Evolutionary conservation across 345 rosid species (phyloP).

Genomic region (Alliaria petiolata): DNA sequence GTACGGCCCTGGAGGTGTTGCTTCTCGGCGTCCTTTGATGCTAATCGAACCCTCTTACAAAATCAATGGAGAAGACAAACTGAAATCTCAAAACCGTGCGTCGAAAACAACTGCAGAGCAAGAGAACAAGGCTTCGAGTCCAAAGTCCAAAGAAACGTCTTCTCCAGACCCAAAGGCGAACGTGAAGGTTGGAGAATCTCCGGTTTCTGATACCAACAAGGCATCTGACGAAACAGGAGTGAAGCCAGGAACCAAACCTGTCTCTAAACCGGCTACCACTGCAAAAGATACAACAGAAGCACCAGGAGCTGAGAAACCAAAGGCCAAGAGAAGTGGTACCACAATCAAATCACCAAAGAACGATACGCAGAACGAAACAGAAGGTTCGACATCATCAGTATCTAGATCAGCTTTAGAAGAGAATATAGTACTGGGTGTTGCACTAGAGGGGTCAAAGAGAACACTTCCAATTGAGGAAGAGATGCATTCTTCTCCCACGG

Average conservation of each 20-base stretch:
- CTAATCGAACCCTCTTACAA: conserved; percentile 61
- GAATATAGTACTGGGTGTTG: conserved; percentile 81
- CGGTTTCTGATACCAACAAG: conserved; percentile 44
- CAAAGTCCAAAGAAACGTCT: conserved; percentile 29
- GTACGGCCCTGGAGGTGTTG: conserved; percentile 41
- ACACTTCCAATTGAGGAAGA: conserved; percentile 84
- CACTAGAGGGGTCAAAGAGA: conserved; percentile 78
- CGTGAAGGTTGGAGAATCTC: conserved; percentile 30
- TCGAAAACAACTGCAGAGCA: conserved; percentile 46
- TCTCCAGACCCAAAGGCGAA: conserved; percentile 39
- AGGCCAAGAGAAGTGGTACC: conserved; percentile 29
- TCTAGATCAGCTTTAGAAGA: conserved; percentile 65
- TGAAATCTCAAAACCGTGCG: conserved; percentile 42
- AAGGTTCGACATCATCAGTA: conserved; percentile 23
- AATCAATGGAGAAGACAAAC: conserved; percentile 54
- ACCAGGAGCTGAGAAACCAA: conserved; percentile 34
- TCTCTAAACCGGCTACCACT: conserved; percentile 4
- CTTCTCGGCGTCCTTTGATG: conserved; percentile 55
- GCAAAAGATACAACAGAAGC: conserved; percentile 33
- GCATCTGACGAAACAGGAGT: conserved; percentile 40
- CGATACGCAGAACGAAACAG: conserved; percentile 23
- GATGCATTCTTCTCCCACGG: conserved; percentile 32
- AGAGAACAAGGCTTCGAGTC: conserved; percentile 38
- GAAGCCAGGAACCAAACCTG: conserved; percentile 35
- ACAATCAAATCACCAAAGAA: conserved; percentile 33